Evolutionary conservation across 306 rosid genomes (phyloP).

Genomic region (Clitoria ternatea): DNA sequence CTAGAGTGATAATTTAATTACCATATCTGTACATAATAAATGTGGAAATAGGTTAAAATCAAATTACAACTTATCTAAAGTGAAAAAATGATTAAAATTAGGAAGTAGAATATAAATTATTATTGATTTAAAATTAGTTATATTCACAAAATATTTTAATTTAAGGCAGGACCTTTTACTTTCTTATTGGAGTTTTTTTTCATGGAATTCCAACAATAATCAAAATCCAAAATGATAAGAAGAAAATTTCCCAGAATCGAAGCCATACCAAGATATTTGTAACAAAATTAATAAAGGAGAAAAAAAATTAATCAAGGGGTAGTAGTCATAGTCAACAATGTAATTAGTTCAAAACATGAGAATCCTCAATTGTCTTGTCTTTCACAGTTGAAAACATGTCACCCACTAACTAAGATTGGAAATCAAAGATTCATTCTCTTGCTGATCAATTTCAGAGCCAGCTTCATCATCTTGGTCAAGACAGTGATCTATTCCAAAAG

Average conservation of each 20-base stretch:
- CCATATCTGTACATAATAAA: no score
- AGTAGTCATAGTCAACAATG: constrained; percentile 21
- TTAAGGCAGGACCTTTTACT: no score
- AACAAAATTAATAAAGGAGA: neutral
- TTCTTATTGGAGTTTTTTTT: no score
- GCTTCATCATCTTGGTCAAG: constrained; percentile 64
- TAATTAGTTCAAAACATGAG: constrained; percentile 25
- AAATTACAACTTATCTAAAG: no score
- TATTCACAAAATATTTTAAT: no score
- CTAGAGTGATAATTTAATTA: no score
- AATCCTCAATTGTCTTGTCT: constrained; percentile 6
- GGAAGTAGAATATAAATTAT: no score
- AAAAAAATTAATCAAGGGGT: neutral
- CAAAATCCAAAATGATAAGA: neutral
- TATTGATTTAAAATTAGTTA: no score
- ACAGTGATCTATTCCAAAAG: constrained; percentile 57
- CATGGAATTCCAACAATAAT: no score
- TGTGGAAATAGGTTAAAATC: no score
- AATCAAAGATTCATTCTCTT: constrained; percentile 35
- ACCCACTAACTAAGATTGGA: constrained; percentile 14
- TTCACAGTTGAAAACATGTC: neutral
- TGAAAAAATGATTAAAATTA: no score
- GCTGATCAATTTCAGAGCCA: constrained; percentile 66
- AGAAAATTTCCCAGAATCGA: neutral
- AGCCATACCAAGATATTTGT: constrained; percentile 8